These are phyloP conservation scores for Linum tenue DNA, from an alignment of 345 rosid species.

Conservation along the genomic window DNA sequence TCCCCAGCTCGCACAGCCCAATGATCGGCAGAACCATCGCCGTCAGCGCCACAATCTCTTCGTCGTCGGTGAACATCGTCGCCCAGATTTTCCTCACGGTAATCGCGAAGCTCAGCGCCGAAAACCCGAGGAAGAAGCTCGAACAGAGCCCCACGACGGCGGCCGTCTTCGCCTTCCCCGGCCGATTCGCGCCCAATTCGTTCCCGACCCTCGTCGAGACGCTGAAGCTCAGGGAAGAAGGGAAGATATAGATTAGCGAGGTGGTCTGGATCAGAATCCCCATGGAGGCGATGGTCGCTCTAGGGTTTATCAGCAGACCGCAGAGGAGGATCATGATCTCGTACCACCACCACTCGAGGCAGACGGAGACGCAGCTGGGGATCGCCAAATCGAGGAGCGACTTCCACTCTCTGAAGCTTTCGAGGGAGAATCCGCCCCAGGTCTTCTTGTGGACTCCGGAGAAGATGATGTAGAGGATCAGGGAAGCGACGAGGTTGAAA, in stretches of 20 bases:
- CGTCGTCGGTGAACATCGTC: constrained; percentile 52
- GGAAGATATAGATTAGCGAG: constrained; percentile 56
- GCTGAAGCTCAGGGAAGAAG: constrained; percentile 67
- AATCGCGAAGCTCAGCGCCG: constrained; percentile 41
- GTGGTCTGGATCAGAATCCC: constrained; percentile 69
- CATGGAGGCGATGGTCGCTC: constrained; percentile 78
- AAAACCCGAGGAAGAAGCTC: constrained; percentile 50
- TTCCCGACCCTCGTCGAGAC: constrained; percentile 80
- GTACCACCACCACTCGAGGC: constrained; percentile 77
- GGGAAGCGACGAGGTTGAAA: constrained; percentile 45
- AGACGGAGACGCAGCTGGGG: constrained; percentile 84
- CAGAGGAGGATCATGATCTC: constrained; percentile 54
- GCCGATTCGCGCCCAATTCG: constrained; percentile 58
- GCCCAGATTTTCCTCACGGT: constrained; percentile 64
- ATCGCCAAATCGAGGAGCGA: constrained; percentile 6
- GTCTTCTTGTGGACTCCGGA: constrained; percentile 39
- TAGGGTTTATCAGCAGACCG: constrained; percentile 59
- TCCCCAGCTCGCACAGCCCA: constrained; percentile 25
- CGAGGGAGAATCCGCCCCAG: constrained; percentile 51
- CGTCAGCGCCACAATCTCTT: constrained; percentile 52
- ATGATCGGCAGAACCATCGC: constrained; percentile 64
- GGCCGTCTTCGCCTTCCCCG: constrained; percentile 50
- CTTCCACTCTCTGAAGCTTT: constrained; percentile 54
- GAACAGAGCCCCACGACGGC: constrained; percentile 46
- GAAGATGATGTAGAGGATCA: constrained; percentile 46